Base-by-base conservation (phyloP, 768 basidiomycete genomes). In the Erythrobasidium yunnanense region DNA sequence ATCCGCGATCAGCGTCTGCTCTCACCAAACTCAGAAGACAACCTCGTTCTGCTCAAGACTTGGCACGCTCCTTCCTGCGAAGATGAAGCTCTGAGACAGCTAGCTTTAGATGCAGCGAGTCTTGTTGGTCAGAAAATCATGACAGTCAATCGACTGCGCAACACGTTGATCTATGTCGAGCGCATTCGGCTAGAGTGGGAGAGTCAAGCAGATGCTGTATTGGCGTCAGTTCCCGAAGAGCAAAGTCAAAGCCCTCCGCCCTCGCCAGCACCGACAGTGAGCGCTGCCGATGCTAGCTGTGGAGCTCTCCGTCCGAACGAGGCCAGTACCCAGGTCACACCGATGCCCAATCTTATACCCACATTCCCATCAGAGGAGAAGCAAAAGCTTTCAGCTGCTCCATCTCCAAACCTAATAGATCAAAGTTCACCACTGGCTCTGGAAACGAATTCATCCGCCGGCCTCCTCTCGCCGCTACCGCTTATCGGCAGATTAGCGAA, bases 181-280 rank as follows among this genome's bases (percentile, higher is more conserved):
- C 93, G 92, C 78, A 88, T 95, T 30, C 85, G 93, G 79, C 86
- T 87, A 72, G 95, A 97, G 77, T 97, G 93, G 92, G 87, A 96
- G 77, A 87, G 88, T 73, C 84, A 83, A 71, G 86, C 95, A 15
- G 86, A 84, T 67, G 81, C 80, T 45, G 76, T 92, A 33, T 81
- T 69, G 23, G 66, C 63, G 2, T 29, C 57, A 5, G 23, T 55
- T 11, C 47, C 77, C 45, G 81, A 79, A 53, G 78, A 79, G 58
- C 78, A 33, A 80, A 78, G 35, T 15, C 34, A 58, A 22, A 58
- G 56, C 22, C 34, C 56, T 8, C 56, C 56, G 27, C 56, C 56
- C 15, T 58, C 56, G 4, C 56, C 56, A 2, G 38, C 56, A 23
- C 33, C 56, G 3, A 46, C 56, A 23, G 45, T 58, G n/a, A 8